Conservation (phyloP, 1,284 basidiomycete genomes). For the Chondrostereum purpureum region DNA sequence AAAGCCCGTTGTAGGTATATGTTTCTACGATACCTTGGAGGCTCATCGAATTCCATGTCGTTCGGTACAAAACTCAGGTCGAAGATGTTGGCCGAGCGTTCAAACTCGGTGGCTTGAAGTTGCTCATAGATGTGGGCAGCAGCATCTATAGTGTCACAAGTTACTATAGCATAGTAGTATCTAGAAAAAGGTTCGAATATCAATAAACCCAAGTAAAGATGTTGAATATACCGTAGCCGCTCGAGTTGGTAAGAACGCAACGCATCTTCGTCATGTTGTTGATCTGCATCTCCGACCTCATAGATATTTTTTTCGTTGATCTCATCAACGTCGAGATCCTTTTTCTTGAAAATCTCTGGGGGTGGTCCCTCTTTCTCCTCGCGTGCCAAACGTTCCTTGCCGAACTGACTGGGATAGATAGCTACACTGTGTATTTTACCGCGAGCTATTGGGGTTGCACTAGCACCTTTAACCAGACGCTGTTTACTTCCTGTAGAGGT, state of each 20-base stretch:
- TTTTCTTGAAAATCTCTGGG: constrained; percentile 68
- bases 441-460: constrained; percentile 26
- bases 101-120: constrained; percentile 92
- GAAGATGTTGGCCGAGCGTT: constrained; percentile 94
- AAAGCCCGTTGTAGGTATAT: background rate
- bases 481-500: constrained; percentile 18
- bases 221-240: constrained; percentile 67
- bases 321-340: constrained; percentile 44
- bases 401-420: constrained; percentile 93
- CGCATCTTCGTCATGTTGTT: constrained; percentile 86
- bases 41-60: constrained; percentile 84
- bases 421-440: constrained; percentile 73
- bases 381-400: constrained; percentile 78
- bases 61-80: constrained; percentile 94
- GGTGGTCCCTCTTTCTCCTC: constrained; percentile 94
- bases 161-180: constrained; percentile 95
- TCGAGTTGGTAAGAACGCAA: constrained; percentile 92
- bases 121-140: constrained; percentile 83
- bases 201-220: background rate
- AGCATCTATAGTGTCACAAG: constrained; percentile 76
- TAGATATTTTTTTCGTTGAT: constrained; percentile 63
- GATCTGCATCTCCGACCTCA: constrained; percentile 57
- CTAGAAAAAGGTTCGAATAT: constrained; percentile 32
- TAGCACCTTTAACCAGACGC: constrained; percentile 9
- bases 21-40: constrained; percentile 50